Evolutionary conservation across 2,329 filamentous ascomycete species (phyloP).

Genomic region (Blastomyces emzantsi): DNA sequence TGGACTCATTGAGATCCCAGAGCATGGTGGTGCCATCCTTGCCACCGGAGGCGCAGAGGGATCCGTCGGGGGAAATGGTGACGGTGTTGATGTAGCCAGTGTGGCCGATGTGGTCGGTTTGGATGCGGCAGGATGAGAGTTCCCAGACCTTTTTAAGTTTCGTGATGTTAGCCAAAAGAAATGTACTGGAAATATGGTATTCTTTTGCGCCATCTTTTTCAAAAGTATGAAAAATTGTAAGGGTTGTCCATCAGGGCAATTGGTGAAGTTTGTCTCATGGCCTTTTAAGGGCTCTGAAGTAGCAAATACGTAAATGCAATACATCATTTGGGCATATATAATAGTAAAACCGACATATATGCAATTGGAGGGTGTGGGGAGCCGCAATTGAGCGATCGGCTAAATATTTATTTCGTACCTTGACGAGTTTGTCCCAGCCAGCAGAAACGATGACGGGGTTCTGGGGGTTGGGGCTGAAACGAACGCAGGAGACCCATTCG

Average conservation of each 20-base stretch:
- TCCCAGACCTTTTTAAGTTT: slow-evolving; percentile 73
- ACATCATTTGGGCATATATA: slow-evolving; percentile 65
- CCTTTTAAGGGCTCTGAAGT: slow-evolving; percentile 91
- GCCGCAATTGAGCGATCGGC: slow-evolving; percentile 4
- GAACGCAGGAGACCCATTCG: slow-evolving; percentile 99
- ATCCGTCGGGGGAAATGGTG: slow-evolving; percentile 99
- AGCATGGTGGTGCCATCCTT: slow-evolving; percentile 99
- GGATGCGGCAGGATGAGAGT: slow-evolving; percentile 97
- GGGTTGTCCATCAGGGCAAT: slow-evolving; percentile 37
- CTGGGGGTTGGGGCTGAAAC: slow-evolving; percentile 99
- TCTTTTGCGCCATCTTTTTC: slow-evolving; percentile 17
- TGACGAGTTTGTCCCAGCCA: slow-evolving; percentile 99
- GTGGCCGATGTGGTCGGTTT: slow-evolving; percentile 99
- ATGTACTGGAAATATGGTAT: neutral
- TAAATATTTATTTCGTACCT: slow-evolving; percentile 58
- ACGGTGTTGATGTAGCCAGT: slow-evolving; percentile 99
- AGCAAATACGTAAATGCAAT: slow-evolving; percentile 98
- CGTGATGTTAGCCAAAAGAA: slow-evolving; percentile 22
- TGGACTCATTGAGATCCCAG: slow-evolving; percentile 99
- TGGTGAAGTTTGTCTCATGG: slow-evolving; percentile 98
- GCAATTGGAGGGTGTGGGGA: slow-evolving; percentile 6
- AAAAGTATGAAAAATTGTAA: slow-evolving; percentile 12
- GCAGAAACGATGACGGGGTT: slow-evolving; percentile 99
- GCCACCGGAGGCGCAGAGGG: slow-evolving; percentile 96
- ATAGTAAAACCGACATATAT: slow-evolving; percentile 15